Conservation (phyloP, 768 basidiomycete genomes). For the Suillus cothurnatus region DNA sequence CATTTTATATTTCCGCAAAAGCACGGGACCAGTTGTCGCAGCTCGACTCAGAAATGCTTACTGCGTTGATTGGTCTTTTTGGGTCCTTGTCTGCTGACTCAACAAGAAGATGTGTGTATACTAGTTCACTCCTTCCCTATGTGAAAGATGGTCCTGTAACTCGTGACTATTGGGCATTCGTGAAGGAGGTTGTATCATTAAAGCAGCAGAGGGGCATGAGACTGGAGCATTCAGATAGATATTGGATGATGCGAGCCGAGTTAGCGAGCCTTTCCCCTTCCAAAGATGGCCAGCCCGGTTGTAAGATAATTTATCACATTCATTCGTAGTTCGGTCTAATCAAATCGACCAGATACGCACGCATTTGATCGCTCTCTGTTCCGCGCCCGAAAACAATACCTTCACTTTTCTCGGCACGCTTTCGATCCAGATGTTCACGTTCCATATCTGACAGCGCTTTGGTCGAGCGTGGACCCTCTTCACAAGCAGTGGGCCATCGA, state of each 20-base stretch:
- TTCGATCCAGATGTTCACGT: constrained; percentile 46
- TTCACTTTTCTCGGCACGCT: constrained; percentile 39
- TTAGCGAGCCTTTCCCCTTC: constrained; percentile 33
- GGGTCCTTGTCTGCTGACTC: constrained; percentile 48
- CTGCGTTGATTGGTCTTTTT: constrained; percentile 48
- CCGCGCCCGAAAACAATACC: constrained; percentile 44
- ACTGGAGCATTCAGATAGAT: constrained; percentile 50
- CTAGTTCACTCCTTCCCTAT: constrained; percentile 30
- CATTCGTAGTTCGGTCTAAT: constrained; percentile 8
- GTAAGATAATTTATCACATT: constrained; percentile 19
- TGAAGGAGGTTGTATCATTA: constrained; percentile 46
- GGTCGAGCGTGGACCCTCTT: constrained; percentile 29
- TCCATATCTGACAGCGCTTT: constrained; percentile 46
- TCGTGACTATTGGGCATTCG: constrained; percentile 50
- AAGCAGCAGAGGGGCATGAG: constrained; percentile 40
- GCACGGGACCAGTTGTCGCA: constrained; percentile 34
- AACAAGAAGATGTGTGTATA: constrained; percentile 28
- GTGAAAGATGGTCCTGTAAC: constrained; percentile 19
- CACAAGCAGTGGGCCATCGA: constrained; percentile 35
- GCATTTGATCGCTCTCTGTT: constrained; percentile 20
- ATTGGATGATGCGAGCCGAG: constrained; percentile 60
- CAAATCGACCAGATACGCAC: constrained; percentile 18
- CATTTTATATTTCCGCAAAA: constrained; percentile 42
- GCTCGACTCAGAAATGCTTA: constrained; percentile 40
- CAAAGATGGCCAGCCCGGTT: constrained; percentile 11